Conservation (phyloP, 176 grass and related monocot species). For the Triticum aestivum region DNA sequence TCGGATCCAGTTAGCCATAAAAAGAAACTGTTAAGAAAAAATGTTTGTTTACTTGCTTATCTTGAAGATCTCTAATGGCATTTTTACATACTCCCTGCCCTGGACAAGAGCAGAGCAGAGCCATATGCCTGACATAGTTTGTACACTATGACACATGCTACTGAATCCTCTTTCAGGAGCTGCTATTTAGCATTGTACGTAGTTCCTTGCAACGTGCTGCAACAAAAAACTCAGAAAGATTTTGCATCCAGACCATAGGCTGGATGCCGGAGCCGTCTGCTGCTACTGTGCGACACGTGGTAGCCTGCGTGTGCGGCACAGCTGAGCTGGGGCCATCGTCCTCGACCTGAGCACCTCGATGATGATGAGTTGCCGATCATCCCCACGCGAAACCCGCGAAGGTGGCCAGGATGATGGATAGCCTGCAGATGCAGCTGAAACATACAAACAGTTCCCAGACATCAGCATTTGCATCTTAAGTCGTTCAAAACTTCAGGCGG, state of each 20-base stretch:
- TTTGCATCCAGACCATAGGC: background rate
- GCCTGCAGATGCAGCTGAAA: conserved; percentile 81
- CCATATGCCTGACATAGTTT: conserved; percentile 41
- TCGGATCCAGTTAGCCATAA: too few species aligned
- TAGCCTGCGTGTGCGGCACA: background rate
- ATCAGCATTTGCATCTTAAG: background rate
- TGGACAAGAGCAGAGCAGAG: background rate
- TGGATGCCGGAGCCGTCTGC: background rate
- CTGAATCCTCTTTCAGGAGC: background rate
- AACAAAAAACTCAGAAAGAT: background rate
- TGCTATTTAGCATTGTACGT: background rate
- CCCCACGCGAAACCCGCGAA: conserved; percentile 77
- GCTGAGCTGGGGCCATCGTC: background rate
- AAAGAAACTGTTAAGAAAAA: background rate
- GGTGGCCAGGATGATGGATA: conserved; percentile 86
- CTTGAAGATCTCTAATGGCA: background rate
- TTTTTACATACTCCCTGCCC: background rate
- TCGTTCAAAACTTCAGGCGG: too few species aligned
- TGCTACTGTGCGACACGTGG: background rate
- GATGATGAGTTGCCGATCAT: conserved; percentile 78
- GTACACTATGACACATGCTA: conserved; percentile 34
- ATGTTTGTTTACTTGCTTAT: background rate
- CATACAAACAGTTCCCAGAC: background rate
- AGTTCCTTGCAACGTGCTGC: background rate
- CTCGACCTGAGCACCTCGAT: conserved; percentile 59